Evolutionary conservation across 805 yeast species (phyloP).

Genomic region (Ogataea corticis): DNA sequence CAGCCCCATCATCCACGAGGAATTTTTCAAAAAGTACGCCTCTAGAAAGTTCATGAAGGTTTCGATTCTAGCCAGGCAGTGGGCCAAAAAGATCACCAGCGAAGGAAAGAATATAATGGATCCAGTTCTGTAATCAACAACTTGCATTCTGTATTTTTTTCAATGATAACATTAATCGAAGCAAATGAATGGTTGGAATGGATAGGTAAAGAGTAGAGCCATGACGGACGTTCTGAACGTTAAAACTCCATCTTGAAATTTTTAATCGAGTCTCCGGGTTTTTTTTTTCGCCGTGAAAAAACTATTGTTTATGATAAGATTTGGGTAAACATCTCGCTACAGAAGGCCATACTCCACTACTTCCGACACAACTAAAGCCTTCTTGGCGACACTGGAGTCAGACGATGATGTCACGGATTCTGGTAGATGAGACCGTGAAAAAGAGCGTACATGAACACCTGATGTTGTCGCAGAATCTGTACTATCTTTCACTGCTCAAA

Average conservation of each 20-base stretch:
- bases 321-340: neutral
- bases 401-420: slow-evolving; percentile 15
- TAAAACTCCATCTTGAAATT: too few relatives aligned
- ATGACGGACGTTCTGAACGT: too few relatives aligned
- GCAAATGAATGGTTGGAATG: too few relatives aligned
- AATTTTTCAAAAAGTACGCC: slow-evolving; percentile 90
- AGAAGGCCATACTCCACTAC: too few relatives aligned
- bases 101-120: slow-evolving; percentile 47
- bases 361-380: neutral
- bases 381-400: neutral
- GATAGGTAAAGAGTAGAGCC: too few relatives aligned
- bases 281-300: neutral
- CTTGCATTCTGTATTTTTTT: slow-evolving; percentile 9
- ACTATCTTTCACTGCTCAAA: slow-evolving; percentile 12
- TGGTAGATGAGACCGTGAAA: slow-evolving; percentile 9
- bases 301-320: neutral
- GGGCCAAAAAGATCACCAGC: slow-evolving; percentile 66
- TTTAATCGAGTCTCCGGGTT: too few relatives aligned
- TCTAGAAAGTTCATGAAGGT: slow-evolving; percentile 87
- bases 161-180: slow-evolving; percentile 5
- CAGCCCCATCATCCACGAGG: slow-evolving; percentile 85
- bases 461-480: slow-evolving; percentile 8
- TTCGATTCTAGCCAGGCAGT: slow-evolving; percentile 73
- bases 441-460: slow-evolving; percentile 9
- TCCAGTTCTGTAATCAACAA: slow-evolving; percentile 27